phyloP scores from a whole-genome alignment of 495 filamentous ascomycete genomes.

The Aspergillus cavernicola region DNA sequence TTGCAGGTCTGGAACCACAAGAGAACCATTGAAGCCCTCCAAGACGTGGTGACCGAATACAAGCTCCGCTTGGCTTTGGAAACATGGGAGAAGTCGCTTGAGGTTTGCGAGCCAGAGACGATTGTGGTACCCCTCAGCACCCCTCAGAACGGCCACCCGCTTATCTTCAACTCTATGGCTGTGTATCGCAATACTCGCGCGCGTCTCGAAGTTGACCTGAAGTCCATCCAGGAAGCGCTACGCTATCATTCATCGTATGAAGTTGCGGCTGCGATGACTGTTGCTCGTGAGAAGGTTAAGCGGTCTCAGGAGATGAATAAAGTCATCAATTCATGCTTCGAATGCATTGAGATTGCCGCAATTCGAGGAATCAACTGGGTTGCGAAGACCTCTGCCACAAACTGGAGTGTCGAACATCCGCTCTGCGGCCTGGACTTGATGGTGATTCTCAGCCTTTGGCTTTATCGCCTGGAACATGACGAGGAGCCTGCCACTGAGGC shows the following conservation, averaged over 20 bases:
- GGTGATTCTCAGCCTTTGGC: conserved; percentile 97
- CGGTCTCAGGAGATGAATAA: conserved; percentile 97
- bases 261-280: conserved; percentile 93
- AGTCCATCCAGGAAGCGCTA: conserved; percentile 91
- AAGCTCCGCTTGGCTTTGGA: conserved; percentile 93
- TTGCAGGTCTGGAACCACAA: conserved; percentile 99
- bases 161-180: conserved; percentile 98
- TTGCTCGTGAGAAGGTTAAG: conserved; percentile 86
- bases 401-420: conserved; percentile 99
- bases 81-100: conserved; percentile 95
- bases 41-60: conserved; percentile 97
- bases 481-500: conserved; percentile 90
- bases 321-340: conserved; percentile 95
- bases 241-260: conserved; percentile 97
- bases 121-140: conserved; percentile 89
- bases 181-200: conserved; percentile 93
- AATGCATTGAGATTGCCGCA: conserved; percentile 96
- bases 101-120: conserved; percentile 88
- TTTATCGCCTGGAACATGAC: conserved; percentile 98
- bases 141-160: conserved; percentile 93
- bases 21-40: conserved; percentile 90
- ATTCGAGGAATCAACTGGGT: conserved; percentile 96
- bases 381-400: conserved; percentile 90
- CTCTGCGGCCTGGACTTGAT: conserved; percentile 96
- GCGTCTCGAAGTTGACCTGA: conserved; percentile 90